These are phyloP conservation scores for Leccinum obscurum DNA, from an alignment of 768 basidiomycete genomes.

Conservation along the genomic window DNA sequence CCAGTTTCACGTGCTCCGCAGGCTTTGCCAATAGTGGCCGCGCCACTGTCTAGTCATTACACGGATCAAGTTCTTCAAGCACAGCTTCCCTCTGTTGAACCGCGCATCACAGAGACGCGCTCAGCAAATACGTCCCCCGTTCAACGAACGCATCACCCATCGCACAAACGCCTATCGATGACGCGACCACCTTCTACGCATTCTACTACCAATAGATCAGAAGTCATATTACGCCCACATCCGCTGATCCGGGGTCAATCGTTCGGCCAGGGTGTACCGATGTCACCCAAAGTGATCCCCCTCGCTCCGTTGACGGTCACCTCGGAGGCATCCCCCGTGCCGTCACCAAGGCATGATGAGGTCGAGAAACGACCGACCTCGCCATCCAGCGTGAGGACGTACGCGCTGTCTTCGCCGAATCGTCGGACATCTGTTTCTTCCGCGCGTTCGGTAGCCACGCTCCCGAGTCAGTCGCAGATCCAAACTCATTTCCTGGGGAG, in stretches of 20 bases:
- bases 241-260: constrained; percentile 78
- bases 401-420: constrained; percentile 33
- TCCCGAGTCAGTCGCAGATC: constrained; percentile 44
- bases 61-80: constrained; percentile 12
- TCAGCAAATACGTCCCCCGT: constrained; percentile 42
- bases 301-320: constrained; percentile 64
- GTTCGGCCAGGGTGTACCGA: constrained; percentile 43
- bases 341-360: constrained; percentile 36
- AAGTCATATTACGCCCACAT: constrained; percentile 58
- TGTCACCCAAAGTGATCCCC: constrained; percentile 45
- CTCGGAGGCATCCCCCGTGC: constrained; percentile 46
- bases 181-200: constrained; percentile 67
- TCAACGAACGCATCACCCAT: constrained; percentile 36
- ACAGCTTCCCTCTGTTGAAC: constrained; percentile 22
- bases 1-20: constrained; percentile 21
- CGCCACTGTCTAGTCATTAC: constrained; percentile 15
- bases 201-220: constrained; percentile 45
- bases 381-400: constrained; percentile 40
- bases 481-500: constrained; percentile 34
- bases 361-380: constrained; percentile 31
- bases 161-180: constrained; percentile 41
- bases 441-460: constrained; percentile 56
- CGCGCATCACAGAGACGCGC: constrained; percentile 31
- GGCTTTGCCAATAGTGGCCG: constrained; percentile 11
- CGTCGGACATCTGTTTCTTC: constrained; percentile 61